Evolutionary conservation across 1,284 basidiomycete genomes (phyloP), one percentile per base, ranked within the genome.

Genomic region (Microbotryum lychnidis-dioicae): DNA sequence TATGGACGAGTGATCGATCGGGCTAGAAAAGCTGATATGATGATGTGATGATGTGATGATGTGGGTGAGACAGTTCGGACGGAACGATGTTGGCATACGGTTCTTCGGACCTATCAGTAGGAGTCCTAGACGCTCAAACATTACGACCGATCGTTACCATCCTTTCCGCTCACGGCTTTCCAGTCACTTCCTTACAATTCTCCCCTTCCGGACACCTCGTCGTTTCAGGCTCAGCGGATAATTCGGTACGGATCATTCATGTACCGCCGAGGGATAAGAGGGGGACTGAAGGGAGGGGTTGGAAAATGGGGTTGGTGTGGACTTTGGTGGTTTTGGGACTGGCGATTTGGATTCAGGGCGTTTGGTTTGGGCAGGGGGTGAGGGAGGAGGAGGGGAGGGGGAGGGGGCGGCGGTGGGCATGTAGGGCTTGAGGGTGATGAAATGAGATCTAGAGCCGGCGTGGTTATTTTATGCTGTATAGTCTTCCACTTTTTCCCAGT

Each of bases 91-190:
- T 98, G 7, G 91, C 88, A 0, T 91, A 86, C 71, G 93, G 92
- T 6, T 86, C 85, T 7, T 93, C 92, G 12, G 91, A 97, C 75
- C 80, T 89, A 54, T 86, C 84, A 46, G 83, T 97, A 61, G 87
- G 90, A 16, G 80, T 97, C 56, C 75, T 97, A 48, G 92, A 97
- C 73, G 81, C 90, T 4, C 79, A 79, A 59, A 91, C 85, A 1
- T 76, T 97, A 44, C 81, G 83, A 53, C 91, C 92, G 0, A 76
- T 93, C 10, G 77, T 91, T 42, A 86, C 86, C 42, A 93, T 98
- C 63, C 79, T 97, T 54, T 89, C 91, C 74, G 89, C 93, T 0
- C 96, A 98, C 75, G 90, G 92, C 66, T 94, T 98, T 75, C 91
- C 96, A 3, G 84, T 91, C 2, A 98, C 94, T 0, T 85, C 87